Base-by-base conservation (phyloP, 257 asterid genomes). In the Solanum habrochaites region DNA sequence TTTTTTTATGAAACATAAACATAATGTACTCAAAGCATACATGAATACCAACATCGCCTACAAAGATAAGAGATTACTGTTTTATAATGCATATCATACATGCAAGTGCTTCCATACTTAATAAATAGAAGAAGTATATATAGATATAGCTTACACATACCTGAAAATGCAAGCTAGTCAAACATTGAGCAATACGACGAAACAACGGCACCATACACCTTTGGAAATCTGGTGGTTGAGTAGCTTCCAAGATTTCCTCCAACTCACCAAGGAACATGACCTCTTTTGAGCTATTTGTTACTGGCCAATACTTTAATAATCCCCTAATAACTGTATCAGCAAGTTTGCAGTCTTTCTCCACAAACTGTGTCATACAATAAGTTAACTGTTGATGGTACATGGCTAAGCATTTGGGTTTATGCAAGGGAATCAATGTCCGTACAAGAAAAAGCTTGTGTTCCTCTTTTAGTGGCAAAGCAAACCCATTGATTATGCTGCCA, bases 381-480 rank as follows among this genome's bases (percentile, higher is more conserved):
- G 94, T 94, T 69, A 95, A 84, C 88, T 95, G 98, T 58, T 95
- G 98, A 83, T 95, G 98, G 90, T 95, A 95, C 95, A 93, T 91
- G 56, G 94, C 93, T 90, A 95, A 88, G 89, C 93, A 88, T 87
- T 92, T 94, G 6, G 98, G 98, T 86, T 94, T 95, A 86, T 95
- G 98, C 91, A 95, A 86, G 47, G 98, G 98, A 87, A 95, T 93
- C 62, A 95, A 86, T 12, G 94, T 92, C 85, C 98, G 88, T 15
- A 93, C 93, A 83, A 94, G 95, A 87, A 95, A 94, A 85, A 95
- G 94, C 82, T 95, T 95, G 86, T 94, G 98, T 73, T 95, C 98
- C 89, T 95, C 98, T 86, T 95, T 95, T 86, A 95, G 90, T 21
- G 98, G 98, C 90, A 95, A 90, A 86, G 98, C 98, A 83, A 94